These are phyloP conservation scores for Lablab purpureus DNA, from an alignment of 306 rosid species.

Conservation along the genomic window DNA sequence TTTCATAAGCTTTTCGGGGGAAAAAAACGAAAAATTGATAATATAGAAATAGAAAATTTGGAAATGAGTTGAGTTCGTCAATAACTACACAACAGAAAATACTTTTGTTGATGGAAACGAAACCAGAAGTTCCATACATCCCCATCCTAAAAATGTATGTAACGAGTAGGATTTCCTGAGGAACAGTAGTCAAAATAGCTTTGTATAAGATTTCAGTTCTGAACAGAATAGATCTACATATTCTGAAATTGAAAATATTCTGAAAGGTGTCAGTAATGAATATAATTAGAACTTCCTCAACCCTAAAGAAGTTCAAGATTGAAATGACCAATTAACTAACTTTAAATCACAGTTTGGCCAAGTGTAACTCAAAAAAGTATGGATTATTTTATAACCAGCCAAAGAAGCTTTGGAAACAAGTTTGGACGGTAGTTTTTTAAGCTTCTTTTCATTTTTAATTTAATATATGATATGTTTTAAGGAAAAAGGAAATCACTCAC, in stretches of 20 bases:
- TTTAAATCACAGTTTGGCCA: background rate
- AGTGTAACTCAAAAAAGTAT: too few species aligned
- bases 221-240: background rate
- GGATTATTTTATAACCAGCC: too few species aligned
- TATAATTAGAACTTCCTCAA: background rate
- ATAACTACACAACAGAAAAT: background rate
- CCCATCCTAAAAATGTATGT: background rate
- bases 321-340: conserved; percentile 27
- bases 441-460: too few species aligned
- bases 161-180: background rate
- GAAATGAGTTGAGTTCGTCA: background rate
- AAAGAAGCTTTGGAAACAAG: too few species aligned
- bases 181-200: conserved; percentile 16
- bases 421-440: too few species aligned
- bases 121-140: conserved; percentile 15
- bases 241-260: conserved; percentile 14
- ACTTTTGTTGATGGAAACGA: conserved; percentile 5
- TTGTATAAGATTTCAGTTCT: background rate
- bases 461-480: too few species aligned
- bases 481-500: too few species aligned
- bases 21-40: background rate
- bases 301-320: background rate
- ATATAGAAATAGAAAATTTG: background rate
- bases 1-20: background rate
- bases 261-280: conserved; percentile 1